phyloP scores from a whole-genome alignment of 2,329 filamentous ascomycete genomes.

The Cercospora zeae-maydis region DNA sequence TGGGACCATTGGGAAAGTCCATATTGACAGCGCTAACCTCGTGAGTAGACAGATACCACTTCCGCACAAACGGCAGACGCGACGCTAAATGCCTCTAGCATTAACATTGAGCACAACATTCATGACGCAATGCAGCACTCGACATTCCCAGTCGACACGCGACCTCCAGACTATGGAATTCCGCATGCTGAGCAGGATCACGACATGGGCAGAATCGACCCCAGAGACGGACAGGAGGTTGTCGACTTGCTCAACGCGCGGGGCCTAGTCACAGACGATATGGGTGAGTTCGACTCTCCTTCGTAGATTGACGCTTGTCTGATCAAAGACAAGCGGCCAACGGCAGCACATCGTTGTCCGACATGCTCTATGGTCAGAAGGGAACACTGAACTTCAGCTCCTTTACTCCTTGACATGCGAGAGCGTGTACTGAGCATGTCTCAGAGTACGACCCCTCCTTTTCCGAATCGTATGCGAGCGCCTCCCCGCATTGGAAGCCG shows the following conservation, averaged over 20 bases:
- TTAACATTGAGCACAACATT: slow-evolving; percentile 22
- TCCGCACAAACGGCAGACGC: slow-evolving; percentile 26
- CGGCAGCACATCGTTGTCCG: slow-evolving; percentile 23
- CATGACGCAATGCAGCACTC: slow-evolving; percentile 26
- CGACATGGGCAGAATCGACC: slow-evolving; percentile 28
- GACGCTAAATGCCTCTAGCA: slow-evolving; percentile 30
- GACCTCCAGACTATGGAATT: slow-evolving; percentile 28
- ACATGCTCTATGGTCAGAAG: slow-evolving; percentile 29
- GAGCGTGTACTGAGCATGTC: slow-evolving; percentile 15
- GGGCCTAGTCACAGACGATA: slow-evolving; percentile 25
- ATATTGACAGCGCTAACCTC: slow-evolving; percentile 30
- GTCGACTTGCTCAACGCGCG: slow-evolving; percentile 33
- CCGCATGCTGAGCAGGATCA: slow-evolving; percentile 29
- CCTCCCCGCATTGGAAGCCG: slow-evolving; percentile 16
- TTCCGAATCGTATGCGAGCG: slow-evolving; percentile 18
- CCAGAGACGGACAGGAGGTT: slow-evolving; percentile 36
- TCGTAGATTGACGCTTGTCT: slow-evolving; percentile 14
- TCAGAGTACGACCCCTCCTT: slow-evolving; percentile 24
- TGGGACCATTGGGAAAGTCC: slow-evolving; percentile 38
- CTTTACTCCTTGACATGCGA: slow-evolving; percentile 4
- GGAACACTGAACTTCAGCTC: slow-evolving; percentile 20
- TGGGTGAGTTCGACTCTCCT: slow-evolving; percentile 26
- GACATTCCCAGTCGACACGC: slow-evolving; percentile 27
- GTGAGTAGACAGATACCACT: slow-evolving; percentile 29
- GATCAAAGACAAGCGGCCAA: slow-evolving; percentile 19